Evolutionary conservation across 345 rosid species (phyloP).

Genomic region (Populus davidiana): DNA sequence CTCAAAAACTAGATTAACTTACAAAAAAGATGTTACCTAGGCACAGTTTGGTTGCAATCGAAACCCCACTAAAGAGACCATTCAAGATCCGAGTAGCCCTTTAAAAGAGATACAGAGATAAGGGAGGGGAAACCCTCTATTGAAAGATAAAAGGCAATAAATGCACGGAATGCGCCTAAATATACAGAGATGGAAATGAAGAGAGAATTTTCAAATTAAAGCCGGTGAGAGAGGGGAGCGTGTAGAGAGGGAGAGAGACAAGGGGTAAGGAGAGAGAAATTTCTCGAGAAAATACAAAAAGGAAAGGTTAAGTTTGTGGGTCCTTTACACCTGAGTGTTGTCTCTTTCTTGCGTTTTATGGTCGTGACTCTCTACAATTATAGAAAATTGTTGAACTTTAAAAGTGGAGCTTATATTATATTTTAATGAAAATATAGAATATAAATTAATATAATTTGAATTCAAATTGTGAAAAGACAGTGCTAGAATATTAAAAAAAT

Average conservation of each 20-base stretch:
- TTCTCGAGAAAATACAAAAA: slow-evolving; percentile 60
- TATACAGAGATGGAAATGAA: neutral
- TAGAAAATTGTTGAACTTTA: too few species aligned
- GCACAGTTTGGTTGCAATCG: neutral
- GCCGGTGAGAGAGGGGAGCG: slow-evolving; percentile 8
- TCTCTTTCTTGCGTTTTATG: neutral
- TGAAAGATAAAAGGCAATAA: slow-evolving; percentile 5
- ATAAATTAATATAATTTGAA: too few species aligned
- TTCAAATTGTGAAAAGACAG: too few species aligned
- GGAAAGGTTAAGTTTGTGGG: slow-evolving; percentile 14
- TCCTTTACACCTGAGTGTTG: neutral
- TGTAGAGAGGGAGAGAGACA: neutral
- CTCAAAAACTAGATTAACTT: neutral
- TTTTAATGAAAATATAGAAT: too few species aligned
- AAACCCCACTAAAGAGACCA: neutral
- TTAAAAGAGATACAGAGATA: neutral
- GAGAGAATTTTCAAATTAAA: slow-evolving; percentile 13
- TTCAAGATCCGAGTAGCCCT: neutral
- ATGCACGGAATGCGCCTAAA: slow-evolving; percentile 14
- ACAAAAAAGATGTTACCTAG: slow-evolving; percentile 5
- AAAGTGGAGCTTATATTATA: too few species aligned
- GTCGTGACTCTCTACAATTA: too few species aligned
- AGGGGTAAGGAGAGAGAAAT: slow-evolving; percentile 26
- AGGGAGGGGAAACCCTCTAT: neutral
- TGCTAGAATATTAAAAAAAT: too few species aligned